Percentiles rank a stretch among this genome's conserved stretches.
phyloP scores from a whole-genome alignment of 2,329 filamentous ascomycete species.

The Sordariomycetes sp. region DNA sequence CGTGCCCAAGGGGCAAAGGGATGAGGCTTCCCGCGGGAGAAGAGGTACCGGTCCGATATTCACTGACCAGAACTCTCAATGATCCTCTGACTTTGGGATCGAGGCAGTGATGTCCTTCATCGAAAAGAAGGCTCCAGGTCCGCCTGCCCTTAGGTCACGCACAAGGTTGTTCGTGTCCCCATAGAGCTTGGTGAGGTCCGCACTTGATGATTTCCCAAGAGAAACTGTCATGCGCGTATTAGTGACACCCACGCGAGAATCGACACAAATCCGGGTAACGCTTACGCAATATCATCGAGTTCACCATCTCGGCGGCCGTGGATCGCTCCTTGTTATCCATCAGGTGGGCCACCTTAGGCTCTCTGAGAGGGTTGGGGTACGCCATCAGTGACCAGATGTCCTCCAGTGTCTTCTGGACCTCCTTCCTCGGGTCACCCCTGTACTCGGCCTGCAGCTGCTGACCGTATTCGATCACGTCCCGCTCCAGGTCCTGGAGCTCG shows the following conservation, averaged over 20 bases:
- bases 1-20: no score
- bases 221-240: conserved; percentile 48
- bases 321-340: conserved; percentile 66
- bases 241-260: conserved; percentile 7
- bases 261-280: conserved; percentile 9
- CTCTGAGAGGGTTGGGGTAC: conserved; percentile 70
- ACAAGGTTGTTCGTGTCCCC: conserved; percentile 80
- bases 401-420: conserved; percentile 62
- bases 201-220: conserved; percentile 77
- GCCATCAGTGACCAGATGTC: conserved; percentile 86
- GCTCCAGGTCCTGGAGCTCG: conserved; percentile 39
- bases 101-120: conserved; percentile 32
- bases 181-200: conserved; percentile 74
- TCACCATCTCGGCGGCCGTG: conserved; percentile 83
- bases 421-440: conserved; percentile 54
- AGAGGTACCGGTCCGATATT: not conserved
- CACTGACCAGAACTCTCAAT: conserved; percentile 11
- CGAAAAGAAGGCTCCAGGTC: conserved; percentile 72
- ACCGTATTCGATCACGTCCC: conserved; percentile 68
- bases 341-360: conserved; percentile 63
- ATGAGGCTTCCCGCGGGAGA: not conserved
- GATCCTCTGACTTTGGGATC: conserved; percentile 27
- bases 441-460: conserved; percentile 71
- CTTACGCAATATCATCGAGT: conserved; percentile 83
- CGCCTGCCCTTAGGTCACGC: conserved; percentile 72